Evolutionary conservation across 169 alveolate species (phyloP).

Genomic region (Plasmodium gaboni): DNA sequence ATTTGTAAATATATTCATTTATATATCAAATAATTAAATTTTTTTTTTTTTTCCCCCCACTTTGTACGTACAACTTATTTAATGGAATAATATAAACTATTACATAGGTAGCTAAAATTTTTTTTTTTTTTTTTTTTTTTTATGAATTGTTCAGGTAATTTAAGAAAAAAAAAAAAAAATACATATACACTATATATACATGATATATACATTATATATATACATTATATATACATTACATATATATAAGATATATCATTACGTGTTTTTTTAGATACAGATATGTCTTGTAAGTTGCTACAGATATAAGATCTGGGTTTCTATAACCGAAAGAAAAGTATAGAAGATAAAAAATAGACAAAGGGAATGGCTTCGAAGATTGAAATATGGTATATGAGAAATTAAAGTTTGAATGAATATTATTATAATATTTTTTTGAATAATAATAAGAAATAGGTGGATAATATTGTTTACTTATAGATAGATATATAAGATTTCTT

Average conservation of each 20-base stretch:
- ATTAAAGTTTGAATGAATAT: neutral
- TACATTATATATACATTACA: neutral
- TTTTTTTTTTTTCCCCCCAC: too few species aligned
- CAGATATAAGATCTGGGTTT: neutral
- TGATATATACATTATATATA: too few species aligned
- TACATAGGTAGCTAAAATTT: too few species aligned
- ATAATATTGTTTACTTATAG: neutral
- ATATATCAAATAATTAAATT: too few species aligned
- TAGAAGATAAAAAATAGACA: conserved; percentile 8
- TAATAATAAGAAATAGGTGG: conserved; percentile 15
- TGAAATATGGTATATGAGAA: conserved; percentile 8
- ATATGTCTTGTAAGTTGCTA: conserved; percentile 15
- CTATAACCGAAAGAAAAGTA: conserved; percentile 7
- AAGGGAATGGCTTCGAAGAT: neutral
- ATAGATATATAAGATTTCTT: conserved; percentile 23
- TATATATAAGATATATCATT: neutral
- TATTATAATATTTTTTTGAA: neutral
- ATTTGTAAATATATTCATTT: too few species aligned
- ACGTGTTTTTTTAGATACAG: conserved; percentile 43
- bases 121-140: too few species aligned
- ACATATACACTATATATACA: too few species aligned
- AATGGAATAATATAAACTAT: too few species aligned
- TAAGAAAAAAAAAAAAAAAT: too few species aligned
- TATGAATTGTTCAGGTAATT: too few species aligned
- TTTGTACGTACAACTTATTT: too few species aligned